Evolutionary conservation across 2,329 filamentous ascomycete genomes (phyloP).

Genomic region (Pseudopithomyces maydicus): DNA sequence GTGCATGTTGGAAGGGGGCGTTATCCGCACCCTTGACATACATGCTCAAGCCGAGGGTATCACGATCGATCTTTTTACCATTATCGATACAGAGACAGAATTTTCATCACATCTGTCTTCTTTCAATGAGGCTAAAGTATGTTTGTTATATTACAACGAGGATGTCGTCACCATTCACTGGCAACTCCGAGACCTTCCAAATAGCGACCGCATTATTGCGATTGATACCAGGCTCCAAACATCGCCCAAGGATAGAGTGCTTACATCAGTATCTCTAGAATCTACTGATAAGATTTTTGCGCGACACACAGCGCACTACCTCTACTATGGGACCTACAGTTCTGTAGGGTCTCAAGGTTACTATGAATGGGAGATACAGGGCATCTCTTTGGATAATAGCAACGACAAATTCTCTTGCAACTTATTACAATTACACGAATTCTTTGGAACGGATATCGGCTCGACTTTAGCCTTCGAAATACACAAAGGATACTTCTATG

Average conservation of each 20-base stretch:
- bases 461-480: conserved; percentile 75
- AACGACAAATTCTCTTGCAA: conserved; percentile 51
- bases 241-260: conserved; percentile 44
- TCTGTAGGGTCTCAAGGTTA: conserved; percentile 59
- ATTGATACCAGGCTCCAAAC: conserved; percentile 23
- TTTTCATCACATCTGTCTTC: conserved; percentile 8
- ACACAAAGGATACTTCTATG: conserved; percentile 69
- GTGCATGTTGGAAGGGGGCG: conserved; percentile 63
- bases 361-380: conserved; percentile 67
- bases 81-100: conserved; percentile 17
- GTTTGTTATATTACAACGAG: conserved; percentile 41
- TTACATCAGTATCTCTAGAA: conserved; percentile 22
- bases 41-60: conserved; percentile 37
- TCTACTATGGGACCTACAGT: conserved; percentile 71
- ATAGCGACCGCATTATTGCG: conserved; percentile 29
- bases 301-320: conserved; percentile 63
- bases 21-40: conserved; percentile 65
- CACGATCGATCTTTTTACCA: conserved; percentile 25
- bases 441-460: conserved; percentile 69
- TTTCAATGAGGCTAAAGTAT: conserved; percentile 47
- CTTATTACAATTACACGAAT: conserved; percentile 59
- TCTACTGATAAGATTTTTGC: conserved; percentile 66
- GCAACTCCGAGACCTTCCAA: conserved; percentile 15
- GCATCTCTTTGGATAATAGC: conserved; percentile 33
- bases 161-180: conserved; percentile 35